Evolutionary conservation across 306 rosid genomes (phyloP), one percentile per base, ranked within the genome.

Genomic region (Benincasa hispida): DNA sequence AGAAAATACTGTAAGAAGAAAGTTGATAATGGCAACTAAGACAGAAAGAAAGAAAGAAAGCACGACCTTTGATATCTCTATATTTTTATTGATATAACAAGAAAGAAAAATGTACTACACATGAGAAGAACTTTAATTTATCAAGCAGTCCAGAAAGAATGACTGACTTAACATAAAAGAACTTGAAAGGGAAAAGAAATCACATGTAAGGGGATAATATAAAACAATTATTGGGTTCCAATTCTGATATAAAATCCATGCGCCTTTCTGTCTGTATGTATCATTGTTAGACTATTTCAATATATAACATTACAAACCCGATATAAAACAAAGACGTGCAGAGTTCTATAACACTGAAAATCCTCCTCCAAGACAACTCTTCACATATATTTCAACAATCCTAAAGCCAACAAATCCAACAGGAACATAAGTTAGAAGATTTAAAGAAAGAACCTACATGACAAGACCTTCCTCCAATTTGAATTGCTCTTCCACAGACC

Each of bases 401-500:
- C 75, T 6, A 69, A 69, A 69, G 24, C 75, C 35, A 15, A 65
- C 13, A 67, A 70, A 25, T 47, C 37, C 54, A 8, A 70, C 24
- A 70, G 7, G 58, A 70, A 47, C 11, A 21, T 1, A 21, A 67
- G 54, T 67, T 30, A 4, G 76, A 50, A 72, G 37, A 50, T 27
- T 17, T 8, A 17, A 27, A 72, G 42, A 60, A 77, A 87, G 47
- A 59, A 89, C 97, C 81, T 85, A 94, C 98, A 79, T 87, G 76
- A 39, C 82, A 81, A 94, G 96, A 68, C 96, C 95, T 75, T 92
- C 91, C 72, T 90, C 93, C 90, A 94, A 90, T 72, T 76, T 90
- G 86, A 81, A 87, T 81, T 94, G 96, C 78, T 94, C 99, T 53
- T 94, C 96, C 77, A 87, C 82, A 72, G 97, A 94, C 99, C 99